Conservation (phyloP, 2,329 filamentous ascomycete species). For the Waltergamsia citrina region DNA sequence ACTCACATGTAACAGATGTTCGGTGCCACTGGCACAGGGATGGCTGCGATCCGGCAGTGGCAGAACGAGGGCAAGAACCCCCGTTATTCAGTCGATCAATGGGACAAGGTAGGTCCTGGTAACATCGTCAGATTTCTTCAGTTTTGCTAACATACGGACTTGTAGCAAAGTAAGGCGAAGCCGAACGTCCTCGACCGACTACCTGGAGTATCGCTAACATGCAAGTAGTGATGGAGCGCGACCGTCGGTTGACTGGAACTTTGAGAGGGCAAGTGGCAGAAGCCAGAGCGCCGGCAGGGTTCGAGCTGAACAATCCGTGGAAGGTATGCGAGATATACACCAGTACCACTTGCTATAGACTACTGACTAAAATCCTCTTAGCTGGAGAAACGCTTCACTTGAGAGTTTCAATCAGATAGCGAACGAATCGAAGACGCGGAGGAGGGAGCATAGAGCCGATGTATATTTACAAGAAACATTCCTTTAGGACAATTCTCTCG, state of each 20-base stretch:
- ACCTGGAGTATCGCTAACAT: background rate
- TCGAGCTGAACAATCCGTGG: slow-evolving; percentile 56
- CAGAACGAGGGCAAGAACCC: slow-evolving; percentile 52
- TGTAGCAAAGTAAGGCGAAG: slow-evolving; percentile 42
- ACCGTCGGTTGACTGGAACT: slow-evolving; percentile 49
- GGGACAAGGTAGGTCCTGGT: slow-evolving; percentile 45
- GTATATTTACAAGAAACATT: background rate
- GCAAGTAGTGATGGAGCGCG: slow-evolving; percentile 54
- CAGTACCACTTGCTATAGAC: background rate
- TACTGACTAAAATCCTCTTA: slow-evolving; percentile 14
- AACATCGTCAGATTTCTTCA: background rate
- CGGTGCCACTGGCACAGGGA: slow-evolving; percentile 46
- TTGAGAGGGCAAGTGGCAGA: slow-evolving; percentile 49
- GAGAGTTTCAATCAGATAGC: no score
- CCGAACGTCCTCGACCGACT: background rate
- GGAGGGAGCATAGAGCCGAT: no score
- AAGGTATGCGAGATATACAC: slow-evolving; percentile 39
- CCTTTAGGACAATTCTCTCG: background rate
- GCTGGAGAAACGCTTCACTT: slow-evolving; percentile 45
- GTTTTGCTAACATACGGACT: slow-evolving; percentile 17
- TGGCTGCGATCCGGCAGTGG: slow-evolving; percentile 46
- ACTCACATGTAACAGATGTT: slow-evolving; percentile 43
- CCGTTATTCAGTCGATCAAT: slow-evolving; percentile 51
- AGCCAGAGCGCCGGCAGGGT: slow-evolving; percentile 45
- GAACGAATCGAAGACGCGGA: no score